Percentiles rank a stretch among this genome's conserved stretches.
These are phyloP conservation scores for Hypoxylon lienhwacheense DNA, from an alignment of 495 filamentous ascomycete species.

Conservation along the genomic window DNA sequence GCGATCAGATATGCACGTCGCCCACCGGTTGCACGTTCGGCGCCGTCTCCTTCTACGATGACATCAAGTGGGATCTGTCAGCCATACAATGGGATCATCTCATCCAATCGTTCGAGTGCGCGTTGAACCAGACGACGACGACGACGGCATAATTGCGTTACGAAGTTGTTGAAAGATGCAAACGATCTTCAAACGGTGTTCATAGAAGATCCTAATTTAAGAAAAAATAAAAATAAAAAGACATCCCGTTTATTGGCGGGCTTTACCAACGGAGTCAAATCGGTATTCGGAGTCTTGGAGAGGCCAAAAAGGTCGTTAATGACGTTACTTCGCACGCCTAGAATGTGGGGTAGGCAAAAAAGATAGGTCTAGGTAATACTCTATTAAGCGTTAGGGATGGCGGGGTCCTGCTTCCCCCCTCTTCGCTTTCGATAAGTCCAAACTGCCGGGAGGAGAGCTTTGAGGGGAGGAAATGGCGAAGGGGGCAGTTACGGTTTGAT, in stretches of 20 bases:
- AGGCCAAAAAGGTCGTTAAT: conserved; percentile 10
- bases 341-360: conserved; percentile 33
- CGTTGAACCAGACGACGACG: conserved; percentile 25
- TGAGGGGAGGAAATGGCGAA: conserved; percentile 15
- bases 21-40: conserved; percentile 51
- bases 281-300: conserved; percentile 28
- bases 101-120: conserved; percentile 46
- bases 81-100: conserved; percentile 41
- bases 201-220: no score
- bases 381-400: no score
- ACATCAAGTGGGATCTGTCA: conserved; percentile 44
- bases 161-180: conserved; percentile 3
- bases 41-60: conserved; percentile 39
- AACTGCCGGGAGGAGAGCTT: conserved; percentile 34
- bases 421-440: conserved; percentile 8
- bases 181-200: no score
- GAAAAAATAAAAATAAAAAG: no score
- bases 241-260: conserved; percentile 2
- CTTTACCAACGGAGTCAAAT: conserved; percentile 15
- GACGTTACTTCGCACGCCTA: conserved; percentile 19
- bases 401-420: conserved; percentile 15
- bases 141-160: conserved; percentile 3
- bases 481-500: conserved; percentile 12
- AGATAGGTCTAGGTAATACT: conserved; percentile 1
- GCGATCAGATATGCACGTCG: conserved; percentile 45